Percentiles rank a stretch among this genome's conserved stretches.
These are phyloP conservation scores for Acacia confusa DNA, from an alignment of 306 rosid species.

Conservation along the genomic window DNA sequence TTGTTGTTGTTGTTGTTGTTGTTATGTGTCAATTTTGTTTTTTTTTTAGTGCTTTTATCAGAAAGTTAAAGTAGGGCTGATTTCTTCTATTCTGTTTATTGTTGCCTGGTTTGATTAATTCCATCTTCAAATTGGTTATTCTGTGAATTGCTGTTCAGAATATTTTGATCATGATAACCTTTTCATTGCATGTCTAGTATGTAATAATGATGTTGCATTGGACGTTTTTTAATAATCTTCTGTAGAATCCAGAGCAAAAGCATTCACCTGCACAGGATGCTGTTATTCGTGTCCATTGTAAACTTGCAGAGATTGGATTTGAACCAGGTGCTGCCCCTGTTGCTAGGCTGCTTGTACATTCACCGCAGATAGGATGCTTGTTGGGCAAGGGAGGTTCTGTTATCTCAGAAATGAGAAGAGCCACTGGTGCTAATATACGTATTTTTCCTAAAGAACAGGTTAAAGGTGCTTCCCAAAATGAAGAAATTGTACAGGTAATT, in stretches of 20 bases:
- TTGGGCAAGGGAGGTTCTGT: constrained; percentile 84
- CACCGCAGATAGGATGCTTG: constrained; percentile 76
- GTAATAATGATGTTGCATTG: neutral
- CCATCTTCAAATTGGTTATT: constrained; percentile 37
- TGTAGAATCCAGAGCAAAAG: constrained; percentile 72
- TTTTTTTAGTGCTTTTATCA: constrained; percentile 1
- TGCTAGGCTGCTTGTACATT: constrained; percentile 85
- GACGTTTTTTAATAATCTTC: constrained; percentile 33
- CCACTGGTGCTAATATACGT: constrained; percentile 79
- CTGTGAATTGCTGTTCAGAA: constrained; percentile 36
- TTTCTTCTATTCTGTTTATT: constrained; percentile 34
- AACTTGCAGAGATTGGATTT: constrained; percentile 78
- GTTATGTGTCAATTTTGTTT: constrained; percentile 25
- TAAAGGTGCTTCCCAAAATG: constrained; percentile 55
- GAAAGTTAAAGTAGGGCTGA: constrained; percentile 33
- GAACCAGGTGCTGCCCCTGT: constrained; percentile 71
- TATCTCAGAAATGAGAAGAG: constrained; percentile 80
- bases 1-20: constrained; percentile 1
- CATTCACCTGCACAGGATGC: constrained; percentile 90
- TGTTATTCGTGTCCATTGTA: constrained; percentile 74
- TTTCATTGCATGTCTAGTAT: constrained; percentile 27
- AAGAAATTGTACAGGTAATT: constrained; percentile 86
- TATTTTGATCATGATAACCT: constrained; percentile 31
- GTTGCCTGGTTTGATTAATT: constrained; percentile 31
- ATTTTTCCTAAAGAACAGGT: constrained; percentile 75